A percentile compares a stretch with the other conserved stretches of the same genome.
Conservation (phyloP, 768 basidiomycete species). For the Neoboletus magnificus region DNA sequence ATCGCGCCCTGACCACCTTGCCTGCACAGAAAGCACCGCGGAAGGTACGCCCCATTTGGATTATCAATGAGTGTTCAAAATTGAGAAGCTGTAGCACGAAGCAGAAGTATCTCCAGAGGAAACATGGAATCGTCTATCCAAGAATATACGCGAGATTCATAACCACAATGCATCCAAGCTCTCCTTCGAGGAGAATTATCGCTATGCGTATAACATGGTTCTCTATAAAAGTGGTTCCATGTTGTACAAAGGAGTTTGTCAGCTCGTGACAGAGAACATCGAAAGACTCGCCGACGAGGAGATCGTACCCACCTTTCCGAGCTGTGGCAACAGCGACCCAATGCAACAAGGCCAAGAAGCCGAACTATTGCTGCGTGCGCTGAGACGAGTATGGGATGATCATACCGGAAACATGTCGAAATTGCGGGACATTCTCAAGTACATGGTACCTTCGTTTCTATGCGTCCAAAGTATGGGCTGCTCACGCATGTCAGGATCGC, state of each 20-base stretch:
- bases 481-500: conserved; percentile 65
- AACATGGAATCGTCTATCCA: conserved; percentile 76
- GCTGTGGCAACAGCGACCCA: conserved; percentile 60
- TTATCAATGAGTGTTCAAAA: not conserved
- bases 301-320: conserved; percentile 82
- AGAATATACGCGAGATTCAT: conserved; percentile 92
- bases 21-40: conserved; percentile 42
- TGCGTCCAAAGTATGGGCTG: not conserved
- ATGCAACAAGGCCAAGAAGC: conserved; percentile 79
- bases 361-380: conserved; percentile 77
- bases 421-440: conserved; percentile 85
- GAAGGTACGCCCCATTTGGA: conserved; percentile 36
- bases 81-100: conserved; percentile 51
- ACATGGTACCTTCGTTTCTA: conserved; percentile 67
- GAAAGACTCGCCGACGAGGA: conserved; percentile 70
- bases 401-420: conserved; percentile 87
- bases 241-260: conserved; percentile 81
- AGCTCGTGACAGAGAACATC: conserved; percentile 79
- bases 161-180: conserved; percentile 88
- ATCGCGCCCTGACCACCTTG: conserved; percentile 18
- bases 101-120: conserved; percentile 74
- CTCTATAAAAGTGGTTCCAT: conserved; percentile 79
- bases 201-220: conserved; percentile 94
- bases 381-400: conserved; percentile 90
- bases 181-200: conserved; percentile 90